Evolutionary conservation across 2,329 filamentous ascomycete species (phyloP).

Genomic region (Mollisiaceae sp.): DNA sequence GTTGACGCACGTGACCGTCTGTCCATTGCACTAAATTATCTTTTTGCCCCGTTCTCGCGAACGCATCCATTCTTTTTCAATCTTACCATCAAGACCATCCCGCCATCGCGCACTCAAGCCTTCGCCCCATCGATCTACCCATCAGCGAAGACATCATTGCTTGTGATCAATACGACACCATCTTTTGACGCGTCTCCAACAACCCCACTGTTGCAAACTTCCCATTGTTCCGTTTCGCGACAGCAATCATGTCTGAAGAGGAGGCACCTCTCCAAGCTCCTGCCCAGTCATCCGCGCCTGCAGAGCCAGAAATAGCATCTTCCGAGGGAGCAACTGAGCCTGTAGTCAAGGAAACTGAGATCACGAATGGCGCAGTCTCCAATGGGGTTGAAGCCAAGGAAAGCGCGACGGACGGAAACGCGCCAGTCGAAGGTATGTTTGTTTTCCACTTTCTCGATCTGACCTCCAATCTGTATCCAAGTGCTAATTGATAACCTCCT

Average conservation of each 20-base stretch:
- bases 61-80: conserved; percentile 10
- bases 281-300: conserved; percentile 22
- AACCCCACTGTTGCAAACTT: conserved; percentile 16
- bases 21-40: not conserved
- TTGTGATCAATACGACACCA: conserved; percentile 23
- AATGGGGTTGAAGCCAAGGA: conserved; percentile 30
- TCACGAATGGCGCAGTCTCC: conserved; percentile 27
- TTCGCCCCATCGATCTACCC: conserved; percentile 31
- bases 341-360: conserved; percentile 29
- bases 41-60: conserved; percentile 2
- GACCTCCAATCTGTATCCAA: conserved; percentile 15
- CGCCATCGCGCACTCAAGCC: conserved; percentile 21
- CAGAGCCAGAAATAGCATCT: conserved; percentile 26
- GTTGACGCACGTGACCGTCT: conserved; percentile 8
- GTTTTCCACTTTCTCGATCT: conserved; percentile 19
- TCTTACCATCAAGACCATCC: conserved; percentile 13
- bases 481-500: conserved; percentile 29
- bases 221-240: conserved; percentile 31
- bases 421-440: conserved; percentile 33
- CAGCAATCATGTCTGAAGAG: conserved; percentile 39
- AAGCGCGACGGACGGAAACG: conserved; percentile 35
- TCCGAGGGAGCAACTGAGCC: conserved; percentile 21
- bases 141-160: conserved; percentile 29
- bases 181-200: conserved; percentile 32
- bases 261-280: conserved; percentile 31